Evolutionary conservation across 2,329 filamentous ascomycete genomes (phyloP), one percentile per base, ranked within the genome.

Genomic region (Botrytis medusae): DNA sequence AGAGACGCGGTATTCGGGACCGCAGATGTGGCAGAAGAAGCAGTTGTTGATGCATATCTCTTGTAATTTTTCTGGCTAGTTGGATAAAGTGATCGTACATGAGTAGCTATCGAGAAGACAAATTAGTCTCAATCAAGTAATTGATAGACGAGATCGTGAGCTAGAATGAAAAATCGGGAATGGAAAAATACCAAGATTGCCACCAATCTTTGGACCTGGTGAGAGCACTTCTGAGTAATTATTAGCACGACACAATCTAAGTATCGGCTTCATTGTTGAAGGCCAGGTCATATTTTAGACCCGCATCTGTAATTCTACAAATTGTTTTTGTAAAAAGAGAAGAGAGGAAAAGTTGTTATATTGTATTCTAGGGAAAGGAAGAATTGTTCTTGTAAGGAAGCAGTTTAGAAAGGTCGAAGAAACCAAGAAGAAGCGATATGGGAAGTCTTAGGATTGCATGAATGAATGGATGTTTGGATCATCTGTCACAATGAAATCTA

Each of bases 241-340:
- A 40, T 51, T 72, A 4, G 54, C 63, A 68, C 71, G 71, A 68
- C 71, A 72, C 51, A 72, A 60, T 32, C 62, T 69, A 22, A 72
- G 65, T 61, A 72, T 72, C 40, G 71, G 71, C 71, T 72, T 72
- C 71, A 72, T 69, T 51, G 71, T 68, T 40, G 71, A 60, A 72
- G 63, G 40, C 71, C 71, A 69, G 51, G 71, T 60, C 51, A 29
- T 72, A 29, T 51, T 72, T 61, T 44, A 72, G 71, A 72, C 71
- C 71, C 71, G 57, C 71, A 72, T 72, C 51, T 72, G 63, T 60
- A 42, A 44, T n/a, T 42, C n/a, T 71, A 5, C 18, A 34, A n/a
- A 29, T 37, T 61, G 14, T 12, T 29, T 69, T 12, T 7, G 10
- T 34, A 4, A 32, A 37, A 37, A 37, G 34, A 37, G 34, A 37